Evolutionary conservation across 164 flowering plant genomes (phyloP).

Genomic region (Magnolia sinica): DNA sequence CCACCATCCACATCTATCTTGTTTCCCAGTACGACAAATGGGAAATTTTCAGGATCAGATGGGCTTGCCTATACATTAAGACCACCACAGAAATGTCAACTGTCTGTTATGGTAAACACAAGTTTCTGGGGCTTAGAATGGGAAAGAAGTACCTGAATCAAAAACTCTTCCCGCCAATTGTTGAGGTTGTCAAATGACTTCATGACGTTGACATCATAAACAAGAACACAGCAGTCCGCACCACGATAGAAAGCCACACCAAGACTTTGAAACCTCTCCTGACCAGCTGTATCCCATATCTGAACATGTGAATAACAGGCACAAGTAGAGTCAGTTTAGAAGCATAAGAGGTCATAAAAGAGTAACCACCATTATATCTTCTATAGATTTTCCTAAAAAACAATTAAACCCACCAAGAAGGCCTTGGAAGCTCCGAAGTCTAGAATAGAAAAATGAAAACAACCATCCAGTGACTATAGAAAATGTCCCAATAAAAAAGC

Average conservation of each 20-base stretch:
- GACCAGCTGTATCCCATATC: conserved; percentile 99
- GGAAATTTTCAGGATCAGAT: conserved; percentile 87
- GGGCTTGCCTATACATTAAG: conserved; percentile 70
- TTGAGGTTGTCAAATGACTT: conserved; percentile 86
- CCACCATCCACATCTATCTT: conserved; percentile 93
- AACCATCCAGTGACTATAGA: too few relatives aligned
- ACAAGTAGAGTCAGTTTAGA: neutral
- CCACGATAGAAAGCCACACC: conserved; percentile 94
- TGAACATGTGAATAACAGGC: conserved; percentile 15
- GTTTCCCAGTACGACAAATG: conserved; percentile 89
- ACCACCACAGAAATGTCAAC: neutral
- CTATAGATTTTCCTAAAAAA: neutral
- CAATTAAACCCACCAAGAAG: too few relatives aligned
- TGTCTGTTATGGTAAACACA: neutral
- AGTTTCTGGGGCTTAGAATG: neutral
- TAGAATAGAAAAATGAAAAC: too few relatives aligned
- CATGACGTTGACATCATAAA: conserved; percentile 82
- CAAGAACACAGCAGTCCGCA: conserved; percentile 94
- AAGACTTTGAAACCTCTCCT: conserved; percentile 91
- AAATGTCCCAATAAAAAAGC: too few relatives aligned
- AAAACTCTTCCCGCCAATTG: conserved; percentile 88
- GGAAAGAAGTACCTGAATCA: conserved; percentile 56
- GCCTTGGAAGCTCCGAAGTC: too few relatives aligned
- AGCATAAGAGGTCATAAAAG: neutral
- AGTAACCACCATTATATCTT: neutral